phyloP scores from a whole-genome alignment of 352 stramenopile genomes.

The Thalassiosira exigua region DNA sequence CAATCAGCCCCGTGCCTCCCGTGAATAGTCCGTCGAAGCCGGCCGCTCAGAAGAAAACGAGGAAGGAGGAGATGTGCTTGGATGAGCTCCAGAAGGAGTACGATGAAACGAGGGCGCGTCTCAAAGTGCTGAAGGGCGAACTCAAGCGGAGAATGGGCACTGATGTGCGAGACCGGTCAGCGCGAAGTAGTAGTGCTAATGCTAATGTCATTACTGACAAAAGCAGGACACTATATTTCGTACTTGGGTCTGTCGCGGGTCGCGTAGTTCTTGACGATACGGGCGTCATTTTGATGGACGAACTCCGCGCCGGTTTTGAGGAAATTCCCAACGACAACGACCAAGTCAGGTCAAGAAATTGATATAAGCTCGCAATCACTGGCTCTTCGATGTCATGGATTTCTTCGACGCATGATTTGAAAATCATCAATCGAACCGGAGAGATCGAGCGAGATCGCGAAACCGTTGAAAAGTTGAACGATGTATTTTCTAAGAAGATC shows the following conservation, averaged over 20 bases:
- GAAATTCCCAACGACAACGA: no score
- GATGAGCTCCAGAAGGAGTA: background rate
- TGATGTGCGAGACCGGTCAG: no score
- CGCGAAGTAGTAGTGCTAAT: background rate
- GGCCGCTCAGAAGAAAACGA: no score
- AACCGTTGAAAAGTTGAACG: background rate
- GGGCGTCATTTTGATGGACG: background rate
- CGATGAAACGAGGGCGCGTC: background rate
- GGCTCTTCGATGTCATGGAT: no score
- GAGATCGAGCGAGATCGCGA: background rate
- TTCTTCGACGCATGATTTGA: background rate
- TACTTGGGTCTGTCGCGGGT: no score
- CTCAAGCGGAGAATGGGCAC: no score
- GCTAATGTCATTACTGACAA: background rate
- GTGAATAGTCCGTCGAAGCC: no score
- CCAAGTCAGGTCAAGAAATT: no score
- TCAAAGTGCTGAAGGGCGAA: background rate
- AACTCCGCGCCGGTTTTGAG: no score
- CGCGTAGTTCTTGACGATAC: no score
- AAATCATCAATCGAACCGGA: background rate
- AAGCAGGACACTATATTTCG: background rate
- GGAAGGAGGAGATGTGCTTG: background rate
- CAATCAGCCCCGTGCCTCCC: no score
- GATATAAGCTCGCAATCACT: no score
- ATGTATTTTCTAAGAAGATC: background rate